Conservation (phyloP, 1,284 basidiomycete species). For the Prillingera fragicola region DNA sequence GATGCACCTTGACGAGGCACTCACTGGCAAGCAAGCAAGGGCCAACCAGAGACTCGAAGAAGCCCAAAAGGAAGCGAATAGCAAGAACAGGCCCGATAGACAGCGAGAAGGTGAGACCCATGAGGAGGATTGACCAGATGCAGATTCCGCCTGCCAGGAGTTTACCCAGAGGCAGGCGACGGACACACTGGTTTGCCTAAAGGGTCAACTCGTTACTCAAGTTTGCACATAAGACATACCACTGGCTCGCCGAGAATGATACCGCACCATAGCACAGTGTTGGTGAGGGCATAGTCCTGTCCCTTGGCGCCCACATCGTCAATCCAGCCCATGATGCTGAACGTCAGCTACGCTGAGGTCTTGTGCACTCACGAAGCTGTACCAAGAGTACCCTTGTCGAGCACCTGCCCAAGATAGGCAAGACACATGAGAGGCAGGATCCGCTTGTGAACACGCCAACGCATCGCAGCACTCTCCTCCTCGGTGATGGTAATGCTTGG, state of each 20-base stretch:
- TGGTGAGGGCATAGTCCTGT: slow-evolving; percentile 34
- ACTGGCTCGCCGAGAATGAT: slow-evolving; percentile 29
- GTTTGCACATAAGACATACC: slow-evolving; percentile 6
- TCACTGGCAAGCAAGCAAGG: slow-evolving; percentile 23
- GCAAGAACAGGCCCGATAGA: slow-evolving; percentile 56
- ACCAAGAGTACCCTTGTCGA: slow-evolving; percentile 23
- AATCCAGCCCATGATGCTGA: slow-evolving; percentile 38
- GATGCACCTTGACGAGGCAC: background rate
- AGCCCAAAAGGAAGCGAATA: slow-evolving; percentile 26
- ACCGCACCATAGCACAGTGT: slow-evolving; percentile 30
- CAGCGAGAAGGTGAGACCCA: slow-evolving; percentile 69
- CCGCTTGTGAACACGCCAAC: slow-evolving; percentile 13
- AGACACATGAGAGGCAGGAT: slow-evolving; percentile 12
- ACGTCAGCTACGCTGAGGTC: too few relatives aligned
- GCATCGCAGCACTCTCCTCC: slow-evolving; percentile 19
- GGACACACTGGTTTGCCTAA: slow-evolving; percentile 33
- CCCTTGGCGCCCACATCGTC: slow-evolving; percentile 28
- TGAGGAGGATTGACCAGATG: slow-evolving; percentile 43
- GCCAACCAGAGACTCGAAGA: slow-evolving; percentile 32
- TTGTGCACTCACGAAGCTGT: too few relatives aligned
- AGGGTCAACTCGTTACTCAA: background rate
- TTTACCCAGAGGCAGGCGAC: slow-evolving; percentile 29
- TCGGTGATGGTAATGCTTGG: slow-evolving; percentile 12
- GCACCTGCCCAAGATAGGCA: slow-evolving; percentile 15
- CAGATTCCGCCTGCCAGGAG: slow-evolving; percentile 24